Percentiles rank a stretch among this genome's conserved stretches.
Conservation (phyloP, 768 basidiomycete genomes). For the Tricholoma flavovirens region DNA sequence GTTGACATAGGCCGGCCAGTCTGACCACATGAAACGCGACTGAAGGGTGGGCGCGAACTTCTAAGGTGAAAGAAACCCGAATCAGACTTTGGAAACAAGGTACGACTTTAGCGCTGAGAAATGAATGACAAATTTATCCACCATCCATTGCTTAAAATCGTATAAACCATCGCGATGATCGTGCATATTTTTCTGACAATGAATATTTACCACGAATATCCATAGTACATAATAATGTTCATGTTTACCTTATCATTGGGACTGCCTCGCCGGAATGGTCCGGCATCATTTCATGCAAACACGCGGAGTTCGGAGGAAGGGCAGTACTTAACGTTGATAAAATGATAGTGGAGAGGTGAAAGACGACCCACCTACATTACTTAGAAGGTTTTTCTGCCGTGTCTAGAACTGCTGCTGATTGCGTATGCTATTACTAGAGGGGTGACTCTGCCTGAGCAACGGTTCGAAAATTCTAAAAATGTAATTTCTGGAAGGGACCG, state of each 20-base stretch:
- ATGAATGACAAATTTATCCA: background rate
- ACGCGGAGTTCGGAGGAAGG: background rate
- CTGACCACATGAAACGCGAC: background rate
- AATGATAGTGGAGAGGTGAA: background rate
- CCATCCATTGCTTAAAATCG: background rate
- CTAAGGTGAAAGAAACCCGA: background rate
- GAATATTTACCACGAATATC: background rate
- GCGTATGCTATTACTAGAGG: too few relatives aligned
- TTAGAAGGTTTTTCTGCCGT: too few relatives aligned
- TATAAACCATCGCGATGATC: background rate
- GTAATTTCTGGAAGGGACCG: constrained; percentile 1
- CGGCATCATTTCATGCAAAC: background rate
- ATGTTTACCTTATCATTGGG: background rate
- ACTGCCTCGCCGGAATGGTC: background rate
- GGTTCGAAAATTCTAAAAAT: background rate
- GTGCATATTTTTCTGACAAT: background rate
- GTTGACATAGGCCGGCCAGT: too few relatives aligned
- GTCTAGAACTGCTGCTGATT: too few relatives aligned
- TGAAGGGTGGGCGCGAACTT: background rate
- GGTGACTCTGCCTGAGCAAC: too few relatives aligned
- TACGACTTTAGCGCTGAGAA: background rate
- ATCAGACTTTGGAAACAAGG: too few relatives aligned
- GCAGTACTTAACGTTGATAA: background rate
- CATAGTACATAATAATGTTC: background rate
- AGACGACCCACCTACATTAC: background rate